Evolutionary conservation across 2,329 filamentous ascomycete species (phyloP).

Genomic region (Penicillium sp.): DNA sequence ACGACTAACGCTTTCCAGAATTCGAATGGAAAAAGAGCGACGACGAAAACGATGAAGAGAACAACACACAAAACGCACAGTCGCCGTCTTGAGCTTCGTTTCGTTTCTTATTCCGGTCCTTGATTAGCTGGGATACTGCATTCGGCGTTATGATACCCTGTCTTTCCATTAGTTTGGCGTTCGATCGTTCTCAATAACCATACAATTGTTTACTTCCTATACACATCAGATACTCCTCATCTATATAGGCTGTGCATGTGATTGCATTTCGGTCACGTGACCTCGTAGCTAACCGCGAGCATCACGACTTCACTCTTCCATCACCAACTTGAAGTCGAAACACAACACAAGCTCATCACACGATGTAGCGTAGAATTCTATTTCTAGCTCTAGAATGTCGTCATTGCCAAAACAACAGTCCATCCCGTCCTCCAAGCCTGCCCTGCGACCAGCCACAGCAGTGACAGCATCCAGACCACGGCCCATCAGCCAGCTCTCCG

Average conservation of each 20-base stretch:
- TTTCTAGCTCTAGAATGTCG: constrained; percentile 28
- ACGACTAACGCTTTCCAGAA: constrained; percentile 33
- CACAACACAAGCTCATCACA: constrained; percentile 10
- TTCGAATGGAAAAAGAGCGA: constrained; percentile 51
- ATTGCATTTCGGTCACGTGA: constrained; percentile 4
- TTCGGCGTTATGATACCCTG: constrained; percentile 6
- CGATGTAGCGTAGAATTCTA: constrained; percentile 26
- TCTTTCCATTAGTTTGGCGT: too few relatives aligned
- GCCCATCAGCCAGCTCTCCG: constrained; percentile 17
- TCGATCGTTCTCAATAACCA: too few relatives aligned
- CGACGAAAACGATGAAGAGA: constrained; percentile 16
- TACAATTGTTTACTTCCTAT: too few relatives aligned
- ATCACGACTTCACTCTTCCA: too few relatives aligned
- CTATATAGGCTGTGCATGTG: too few relatives aligned
- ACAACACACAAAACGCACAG: background rate
- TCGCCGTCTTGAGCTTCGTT: background rate
- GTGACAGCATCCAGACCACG: constrained; percentile 14
- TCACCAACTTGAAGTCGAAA: background rate
- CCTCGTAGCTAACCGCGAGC: constrained; percentile 29
- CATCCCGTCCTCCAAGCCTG: constrained; percentile 22
- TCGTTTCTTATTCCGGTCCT: background rate
- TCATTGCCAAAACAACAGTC: constrained; percentile 28
- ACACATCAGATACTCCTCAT: background rate
- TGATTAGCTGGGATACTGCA: background rate
- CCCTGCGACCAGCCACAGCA: constrained; percentile 3